A percentile compares a stretch with the other conserved stretches of the same genome.
phyloP scores from a whole-genome alignment of 441 rosid species.

The Raphanus hybrid region DNA sequence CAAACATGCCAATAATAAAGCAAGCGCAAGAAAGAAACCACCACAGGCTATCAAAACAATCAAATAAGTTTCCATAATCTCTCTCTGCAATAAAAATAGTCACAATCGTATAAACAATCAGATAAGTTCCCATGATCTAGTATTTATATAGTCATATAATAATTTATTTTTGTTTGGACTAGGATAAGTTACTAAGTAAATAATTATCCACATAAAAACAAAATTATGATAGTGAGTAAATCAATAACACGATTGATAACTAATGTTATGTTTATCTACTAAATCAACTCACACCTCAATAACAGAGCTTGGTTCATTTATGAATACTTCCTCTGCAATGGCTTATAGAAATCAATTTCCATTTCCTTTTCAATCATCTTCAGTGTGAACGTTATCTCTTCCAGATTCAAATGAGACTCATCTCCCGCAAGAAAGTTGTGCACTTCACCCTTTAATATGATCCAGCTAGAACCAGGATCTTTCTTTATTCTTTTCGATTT shows the following conservation, averaged over 20 bases:
- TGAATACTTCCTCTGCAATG: conserved; percentile 2
- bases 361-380: conserved; percentile 46
- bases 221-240: background rate
- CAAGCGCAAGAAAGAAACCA: background rate
- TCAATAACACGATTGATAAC: background rate
- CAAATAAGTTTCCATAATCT: background rate
- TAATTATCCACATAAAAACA: background rate
- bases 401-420: conserved; percentile 50
- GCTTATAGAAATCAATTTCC: conserved; percentile 27
- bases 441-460: conserved; percentile 44
- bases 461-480: conserved; percentile 82
- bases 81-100: background rate
- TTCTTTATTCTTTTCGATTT: conserved; percentile 61
- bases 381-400: conserved; percentile 47
- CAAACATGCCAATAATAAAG: background rate
- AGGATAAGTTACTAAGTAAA: background rate
- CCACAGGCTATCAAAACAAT: background rate
- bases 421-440: conserved; percentile 65
- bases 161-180: background rate
- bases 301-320: background rate
- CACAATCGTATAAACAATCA: background rate
- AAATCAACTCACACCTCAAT: background rate
- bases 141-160: background rate
- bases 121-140: background rate
- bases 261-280: background rate